These are phyloP conservation scores for Microsporum audouinii DNA, from an alignment of 2,329 filamentous ascomycete species.

Conservation along the genomic window DNA sequence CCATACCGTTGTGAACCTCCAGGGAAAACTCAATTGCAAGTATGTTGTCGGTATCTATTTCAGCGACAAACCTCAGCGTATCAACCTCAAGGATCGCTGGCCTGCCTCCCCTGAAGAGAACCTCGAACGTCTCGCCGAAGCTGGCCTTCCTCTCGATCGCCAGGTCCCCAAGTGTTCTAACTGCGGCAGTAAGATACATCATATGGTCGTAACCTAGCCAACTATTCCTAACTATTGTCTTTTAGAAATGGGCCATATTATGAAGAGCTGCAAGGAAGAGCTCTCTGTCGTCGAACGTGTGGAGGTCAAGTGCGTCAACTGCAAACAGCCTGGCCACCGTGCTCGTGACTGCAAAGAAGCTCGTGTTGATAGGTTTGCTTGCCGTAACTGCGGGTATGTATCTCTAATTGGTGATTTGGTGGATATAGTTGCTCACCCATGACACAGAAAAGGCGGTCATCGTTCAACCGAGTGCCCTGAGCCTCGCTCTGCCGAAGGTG, in stretches of 20 bases:
- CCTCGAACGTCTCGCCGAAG: slow-evolving; percentile 39
- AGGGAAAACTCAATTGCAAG: slow-evolving; percentile 42
- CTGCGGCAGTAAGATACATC: slow-evolving; percentile 33
- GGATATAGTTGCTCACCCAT: slow-evolving; percentile 4
- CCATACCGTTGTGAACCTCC: slow-evolving; percentile 42
- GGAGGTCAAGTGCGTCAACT: slow-evolving; percentile 42
- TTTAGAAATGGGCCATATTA: slow-evolving; percentile 39
- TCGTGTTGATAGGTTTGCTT: slow-evolving; percentile 32
- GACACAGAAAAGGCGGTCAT: slow-evolving; percentile 32
- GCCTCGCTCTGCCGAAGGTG: slow-evolving; percentile 31
- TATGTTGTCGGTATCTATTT: slow-evolving; percentile 42
- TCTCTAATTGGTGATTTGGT: background rate
- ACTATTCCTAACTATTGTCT: background rate
- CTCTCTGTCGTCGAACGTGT: slow-evolving; percentile 29
- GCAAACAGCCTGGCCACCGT: slow-evolving; percentile 37
- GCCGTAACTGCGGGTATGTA: slow-evolving; percentile 43
- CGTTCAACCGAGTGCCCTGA: slow-evolving; percentile 39
- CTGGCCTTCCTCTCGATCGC: slow-evolving; percentile 41
- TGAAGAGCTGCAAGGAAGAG: slow-evolving; percentile 40
- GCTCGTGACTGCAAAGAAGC: slow-evolving; percentile 36
- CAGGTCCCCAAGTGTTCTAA: slow-evolving; percentile 41
- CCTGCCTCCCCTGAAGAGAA: slow-evolving; percentile 41
- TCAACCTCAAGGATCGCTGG: slow-evolving; percentile 38
- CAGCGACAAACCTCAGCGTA: slow-evolving; percentile 37
- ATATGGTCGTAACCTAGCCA: background rate